Base-by-base conservation (phyloP, 2,329 filamentous ascomycete genomes). In the Trichoderma semiorbis region DNA sequence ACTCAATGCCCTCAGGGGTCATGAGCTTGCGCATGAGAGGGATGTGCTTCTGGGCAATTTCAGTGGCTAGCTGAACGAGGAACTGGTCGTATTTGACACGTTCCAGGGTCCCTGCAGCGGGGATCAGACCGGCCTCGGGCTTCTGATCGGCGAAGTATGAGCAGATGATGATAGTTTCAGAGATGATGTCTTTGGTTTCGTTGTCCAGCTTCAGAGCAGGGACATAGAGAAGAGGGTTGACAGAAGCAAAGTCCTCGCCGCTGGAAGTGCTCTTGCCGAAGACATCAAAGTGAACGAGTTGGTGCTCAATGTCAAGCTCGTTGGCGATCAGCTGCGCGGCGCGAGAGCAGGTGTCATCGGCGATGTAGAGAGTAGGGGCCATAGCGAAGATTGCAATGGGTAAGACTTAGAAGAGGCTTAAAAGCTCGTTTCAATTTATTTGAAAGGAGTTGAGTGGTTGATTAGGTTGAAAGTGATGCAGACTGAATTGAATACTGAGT, bases 11-110 rank as follows among this genome's bases (percentile, higher is more conserved):
- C 21, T 68, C 34, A 16, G 26, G 34, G 8, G 65, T 68, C 65
- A 68, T 68, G 32, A 68, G 36, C 28, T 68, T 68, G 65, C 65
- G 65, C 65, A 68, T 68, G 10, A 68, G 36, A 14, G 65, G 65
- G 1, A 68, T 68, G 36, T 68, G 65, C 36, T 68, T 68, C 55
- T 68, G 65, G 8, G 55, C 65, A 21, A 68, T 47, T 26, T 68
- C 65, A 12, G 65, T 68, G 4, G 65, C 53, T 5, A 68, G 55
- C 24, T 60, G 65, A 3, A 68, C 65, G 8, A 68, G 53, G 7
- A 68, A 47, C 18, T 68, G 65, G 39, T 68, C 55, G n/a, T 57
- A 57, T 16, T 68, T 68, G n/a, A 58, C 65, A 32, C 65, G 65
- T 11, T 68, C 53, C 11, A 68, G 65, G 10, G 65, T 68, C 18